These are phyloP conservation scores for Boletus rufocinnamomeus DNA, from an alignment of 768 basidiomycete genomes.

Conservation along the genomic window DNA sequence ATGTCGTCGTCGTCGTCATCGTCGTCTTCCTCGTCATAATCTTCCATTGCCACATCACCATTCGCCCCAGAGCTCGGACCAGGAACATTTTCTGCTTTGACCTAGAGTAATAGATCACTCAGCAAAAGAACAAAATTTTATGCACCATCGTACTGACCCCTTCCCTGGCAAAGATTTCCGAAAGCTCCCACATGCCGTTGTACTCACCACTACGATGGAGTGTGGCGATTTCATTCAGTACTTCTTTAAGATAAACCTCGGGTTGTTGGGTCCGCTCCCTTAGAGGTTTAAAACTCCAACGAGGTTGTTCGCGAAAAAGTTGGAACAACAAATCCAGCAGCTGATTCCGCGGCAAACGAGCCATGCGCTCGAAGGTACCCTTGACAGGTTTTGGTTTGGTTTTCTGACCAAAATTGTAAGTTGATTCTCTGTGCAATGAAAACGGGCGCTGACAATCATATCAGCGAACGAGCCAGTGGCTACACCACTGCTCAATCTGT, in stretches of 20 bases:
- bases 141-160: slow-evolving; percentile 43
- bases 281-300: slow-evolving; percentile 78
- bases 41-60: slow-evolving; percentile 40
- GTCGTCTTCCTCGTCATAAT: slow-evolving; percentile 47
- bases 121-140: slow-evolving; percentile 2
- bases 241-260: slow-evolving; percentile 84
- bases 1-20: slow-evolving; percentile 65
- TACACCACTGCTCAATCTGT: slow-evolving; percentile 76
- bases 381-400: slow-evolving; percentile 67
- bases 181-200: slow-evolving; percentile 80
- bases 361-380: slow-evolving; percentile 82
- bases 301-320: slow-evolving; percentile 75
- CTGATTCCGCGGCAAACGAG: slow-evolving; percentile 89
- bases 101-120: slow-evolving; percentile 29
- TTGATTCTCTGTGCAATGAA: not conserved
- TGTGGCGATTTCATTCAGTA: slow-evolving; percentile 71
- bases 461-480: slow-evolving; percentile 61
- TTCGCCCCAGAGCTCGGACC: slow-evolving; percentile 35
- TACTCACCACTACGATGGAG: slow-evolving; percentile 80
- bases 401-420: slow-evolving; percentile 41
- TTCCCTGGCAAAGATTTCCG: slow-evolving; percentile 67
- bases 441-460: slow-evolving; percentile 56
- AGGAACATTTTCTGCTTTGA: slow-evolving; percentile 50
- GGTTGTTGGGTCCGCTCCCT: slow-evolving; percentile 85
- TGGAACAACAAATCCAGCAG: slow-evolving; percentile 81